Base-by-base conservation (phyloP, 345 rosid genomes). In the Citrus unshiu region DNA sequence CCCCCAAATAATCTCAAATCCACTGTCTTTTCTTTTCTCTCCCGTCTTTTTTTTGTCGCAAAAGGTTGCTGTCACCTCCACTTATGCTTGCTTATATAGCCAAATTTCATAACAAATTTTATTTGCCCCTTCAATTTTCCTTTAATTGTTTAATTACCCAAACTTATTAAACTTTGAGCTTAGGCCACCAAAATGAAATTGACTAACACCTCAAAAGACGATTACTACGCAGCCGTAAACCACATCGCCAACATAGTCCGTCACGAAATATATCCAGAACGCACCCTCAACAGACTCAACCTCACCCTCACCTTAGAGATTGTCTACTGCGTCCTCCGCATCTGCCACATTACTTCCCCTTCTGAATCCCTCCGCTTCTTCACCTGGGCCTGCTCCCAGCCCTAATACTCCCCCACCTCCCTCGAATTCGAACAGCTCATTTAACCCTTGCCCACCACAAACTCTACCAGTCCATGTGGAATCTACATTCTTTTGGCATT, bases 331-430 rank as follows among this genome's bases (percentile, higher is more conserved):
- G 92, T 96, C 62, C 97, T 94, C 62, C 98, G 93, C 39, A 89
- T 95, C 66, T 84, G 91, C 81, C 87, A 94, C 16, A 12, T 18
- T 30, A 81, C 86, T 63, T 89, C 89, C 46, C 91, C 95, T 54
- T 81, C 87, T 24, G 89, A 91, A 43, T 91, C 95, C n/a, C 77
- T 94, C 81, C 89, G 95, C 35, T 95, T 94, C 93, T 91, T 95
- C 89, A 86, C 91, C n/a, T 93, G 98, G 95, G 97, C 92, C 2
- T 87, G 74, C 27, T 85, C 51, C 51, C 51, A 4, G 16, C 51
- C 88, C 37, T 76, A 29, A 61, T 92, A 95, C 85, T 62, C 77
- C 13, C 97, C 97, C 22, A 91, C 97, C 30, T 88, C 96, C 4
- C 70, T 88, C 14, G 92, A 95, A 34, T 89, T 84, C 66, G 93